Evolutionary conservation across 129 eudicot species (phyloP).

Genomic region (Artemisia tridentata): DNA sequence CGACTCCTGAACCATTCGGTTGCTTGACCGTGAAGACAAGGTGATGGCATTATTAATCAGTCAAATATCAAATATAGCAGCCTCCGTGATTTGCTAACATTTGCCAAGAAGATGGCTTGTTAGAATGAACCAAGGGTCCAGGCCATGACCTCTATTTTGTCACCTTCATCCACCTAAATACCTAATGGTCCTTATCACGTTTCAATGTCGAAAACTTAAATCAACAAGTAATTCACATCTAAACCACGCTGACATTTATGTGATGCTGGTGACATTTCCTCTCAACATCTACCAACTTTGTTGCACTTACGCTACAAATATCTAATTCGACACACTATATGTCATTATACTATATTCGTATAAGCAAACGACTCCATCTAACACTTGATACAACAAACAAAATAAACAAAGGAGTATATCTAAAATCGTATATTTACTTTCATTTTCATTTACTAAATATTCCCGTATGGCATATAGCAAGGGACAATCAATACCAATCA

Average conservation of each 20-base stretch:
- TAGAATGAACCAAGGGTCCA: slow-evolving; percentile 18
- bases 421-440: slow-evolving; percentile 1
- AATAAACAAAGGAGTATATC: background rate
- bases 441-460: background rate
- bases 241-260: slow-evolving; percentile 9
- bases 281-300: slow-evolving; percentile 12
- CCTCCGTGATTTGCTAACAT: background rate
- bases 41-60: too few relatives aligned
- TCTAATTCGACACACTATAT: background rate
- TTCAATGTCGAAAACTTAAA: background rate
- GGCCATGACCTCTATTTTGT: slow-evolving; percentile 31
- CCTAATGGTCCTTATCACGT: slow-evolving; percentile 5
- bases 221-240: background rate
- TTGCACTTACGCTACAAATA: slow-evolving; percentile 27
- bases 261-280: background rate
- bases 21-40: too few relatives aligned
- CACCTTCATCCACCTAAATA: slow-evolving; percentile 9
- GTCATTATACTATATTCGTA: slow-evolving; percentile 19
- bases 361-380: background rate
- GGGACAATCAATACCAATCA: slow-evolving; percentile 5
- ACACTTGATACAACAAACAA: too few relatives aligned
- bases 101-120: slow-evolving; percentile 19
- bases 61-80: too few relatives aligned
- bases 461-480: background rate
- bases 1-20: too few relatives aligned